Evolutionary conservation across 139 green algal species (phyloP).

Genomic region (Zygnema circumcarinatum): DNA sequence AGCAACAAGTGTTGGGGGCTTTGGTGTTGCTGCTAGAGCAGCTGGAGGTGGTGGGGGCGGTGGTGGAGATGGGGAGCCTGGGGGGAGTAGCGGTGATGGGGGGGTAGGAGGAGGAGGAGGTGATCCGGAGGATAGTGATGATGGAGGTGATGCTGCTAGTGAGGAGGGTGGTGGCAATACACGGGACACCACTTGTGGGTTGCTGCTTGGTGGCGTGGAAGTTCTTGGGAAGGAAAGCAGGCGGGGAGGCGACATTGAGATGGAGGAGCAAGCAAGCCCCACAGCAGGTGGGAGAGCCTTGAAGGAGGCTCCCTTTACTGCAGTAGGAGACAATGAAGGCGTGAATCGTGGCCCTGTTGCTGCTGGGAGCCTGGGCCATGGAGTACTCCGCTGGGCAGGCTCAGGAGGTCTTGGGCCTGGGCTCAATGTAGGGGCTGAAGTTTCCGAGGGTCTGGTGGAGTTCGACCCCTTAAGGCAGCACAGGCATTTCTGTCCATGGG

Average conservation of each 20-base stretch:
- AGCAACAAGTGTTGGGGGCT: constrained; percentile 5
- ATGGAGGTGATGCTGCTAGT: not conserved
- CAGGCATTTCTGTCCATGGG: constrained; percentile 36
- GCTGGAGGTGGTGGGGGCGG: constrained; percentile 9
- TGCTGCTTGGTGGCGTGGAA: constrained; percentile 6
- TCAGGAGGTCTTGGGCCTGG: not conserved
- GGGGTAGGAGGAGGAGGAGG: not conserved
- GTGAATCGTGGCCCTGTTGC: not conserved
- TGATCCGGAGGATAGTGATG: constrained; percentile 20
- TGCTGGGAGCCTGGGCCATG: not conserved
- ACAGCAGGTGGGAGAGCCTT: not conserved
- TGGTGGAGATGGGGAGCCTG: not conserved
- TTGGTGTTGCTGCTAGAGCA: not conserved
- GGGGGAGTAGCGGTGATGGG: not conserved
- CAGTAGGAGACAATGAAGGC: not conserved
- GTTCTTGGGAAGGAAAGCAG: constrained; percentile 2
- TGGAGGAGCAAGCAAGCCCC: not conserved
- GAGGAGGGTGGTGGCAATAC: constrained; percentile 5
- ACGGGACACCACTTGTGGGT: constrained; percentile 26
- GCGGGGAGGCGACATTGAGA: not conserved
- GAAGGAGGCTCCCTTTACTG: not conserved
- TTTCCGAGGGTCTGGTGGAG: not conserved
- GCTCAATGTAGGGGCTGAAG: not conserved
- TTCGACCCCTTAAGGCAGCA: constrained; percentile 35
- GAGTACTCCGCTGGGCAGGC: not conserved